Evolutionary conservation across 768 basidiomycete species (phyloP), one percentile per base, ranked within the genome.

Genomic region (Mrakia frigida): DNA sequence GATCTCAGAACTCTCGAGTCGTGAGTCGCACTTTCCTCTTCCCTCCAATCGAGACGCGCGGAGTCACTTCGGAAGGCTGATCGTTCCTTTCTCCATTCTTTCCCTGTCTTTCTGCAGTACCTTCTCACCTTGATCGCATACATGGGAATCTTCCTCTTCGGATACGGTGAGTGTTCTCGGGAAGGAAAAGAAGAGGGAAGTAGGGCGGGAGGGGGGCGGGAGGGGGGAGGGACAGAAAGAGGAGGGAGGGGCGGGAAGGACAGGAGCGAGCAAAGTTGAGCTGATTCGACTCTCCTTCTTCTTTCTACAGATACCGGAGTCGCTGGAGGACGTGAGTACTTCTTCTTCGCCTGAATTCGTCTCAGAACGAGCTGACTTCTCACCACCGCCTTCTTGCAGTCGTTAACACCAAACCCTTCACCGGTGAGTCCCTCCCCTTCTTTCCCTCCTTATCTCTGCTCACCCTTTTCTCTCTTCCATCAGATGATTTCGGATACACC

Each of bases 91-190:
- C 39, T 25, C 53, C 56, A 16, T 5, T 16, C 53, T 56, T 59
- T 11, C 25, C 52, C 39, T 59, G 4, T 41, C 21, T 11, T 25
- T 23, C 67, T 70, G 2, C n/a, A 39, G 46, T 74, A 63, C 37
- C 53, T 89, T 87, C 83, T 91, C 79, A 90, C 90, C 1, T 89
- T 91, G 81, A 84, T 90, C 77, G 89, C 86, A 0, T 92, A 91
- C 82, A 90, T 89, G 89, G 91, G 91, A 0, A 91, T 91, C 77
- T 84, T 92, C n/a, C 85, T 92, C 25, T 93, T 93, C 81, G 92
- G 92, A 80, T 92, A 92, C 80, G 91, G 91, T 81, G n/a, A 31
- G 52, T 33, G 37, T 9, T 33, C 25, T 28, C 33, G 6, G 28
- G 52, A 18, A 16, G 33, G 23, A 25, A 37, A 1, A 31, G 60